Conservation (phyloP, 2,329 filamentous ascomycete genomes). For the Xylaria sp. region DNA sequence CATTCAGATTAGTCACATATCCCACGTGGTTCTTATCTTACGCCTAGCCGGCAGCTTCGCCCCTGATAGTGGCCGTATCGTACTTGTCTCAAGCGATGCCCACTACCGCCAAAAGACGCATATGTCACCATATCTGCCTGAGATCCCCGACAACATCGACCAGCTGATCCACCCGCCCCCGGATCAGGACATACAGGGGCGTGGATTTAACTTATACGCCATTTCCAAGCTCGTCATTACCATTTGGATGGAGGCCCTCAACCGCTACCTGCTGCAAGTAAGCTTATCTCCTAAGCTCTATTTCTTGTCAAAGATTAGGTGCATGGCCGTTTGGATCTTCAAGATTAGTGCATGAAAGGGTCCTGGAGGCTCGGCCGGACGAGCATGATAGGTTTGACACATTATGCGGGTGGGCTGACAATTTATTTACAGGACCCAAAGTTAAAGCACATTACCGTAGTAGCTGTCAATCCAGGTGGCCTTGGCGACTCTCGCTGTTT, state of each 20-base stretch:
- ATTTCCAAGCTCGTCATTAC: conserved; percentile 43
- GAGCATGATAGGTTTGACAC: too few relatives aligned
- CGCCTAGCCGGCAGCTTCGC: conserved; percentile 61
- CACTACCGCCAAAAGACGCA: conserved; percentile 42
- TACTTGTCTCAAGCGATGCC: conserved; percentile 43
- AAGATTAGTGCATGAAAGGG: too few relatives aligned
- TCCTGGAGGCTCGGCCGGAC: too few relatives aligned
- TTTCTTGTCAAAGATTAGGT: too few relatives aligned
- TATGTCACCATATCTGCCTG: conserved; percentile 39
- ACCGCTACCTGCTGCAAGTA: conserved; percentile 33
- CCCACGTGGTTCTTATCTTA: conserved; percentile 36
- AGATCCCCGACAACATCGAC: conserved; percentile 18
- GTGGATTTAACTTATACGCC: conserved; percentile 47
- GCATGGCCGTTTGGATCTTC: too few relatives aligned
- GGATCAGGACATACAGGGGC: conserved; percentile 37
- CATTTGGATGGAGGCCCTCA: conserved; percentile 45
- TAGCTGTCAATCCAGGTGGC: conserved; percentile 21
- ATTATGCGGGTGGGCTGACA: too few relatives aligned
- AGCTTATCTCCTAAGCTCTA: not conserved
- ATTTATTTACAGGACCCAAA: not conserved
- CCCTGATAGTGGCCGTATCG: conserved; percentile 63
- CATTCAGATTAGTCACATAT: conserved; percentile 42
- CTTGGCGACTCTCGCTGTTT: conserved; percentile 18
- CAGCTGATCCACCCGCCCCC: conserved; percentile 37
- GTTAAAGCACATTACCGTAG: conserved; percentile 9